Base-by-base conservation (phyloP, 2,329 filamentous ascomycete genomes). In the Nectriaceae sp. region DNA sequence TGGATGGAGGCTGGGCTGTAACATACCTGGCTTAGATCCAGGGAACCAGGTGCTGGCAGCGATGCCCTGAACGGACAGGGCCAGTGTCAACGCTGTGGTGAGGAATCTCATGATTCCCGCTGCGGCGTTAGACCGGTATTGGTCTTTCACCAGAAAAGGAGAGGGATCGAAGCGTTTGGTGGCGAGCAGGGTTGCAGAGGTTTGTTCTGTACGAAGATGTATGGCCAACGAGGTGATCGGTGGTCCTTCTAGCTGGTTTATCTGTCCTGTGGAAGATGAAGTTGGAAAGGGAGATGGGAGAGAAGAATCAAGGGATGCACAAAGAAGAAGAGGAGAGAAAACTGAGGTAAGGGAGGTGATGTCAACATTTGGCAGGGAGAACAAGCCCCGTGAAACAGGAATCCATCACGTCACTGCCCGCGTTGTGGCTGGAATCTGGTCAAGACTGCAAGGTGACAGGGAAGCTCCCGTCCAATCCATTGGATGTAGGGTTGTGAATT, bases 1-100 rank as follows among this genome's bases (percentile, higher is more conserved):
- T n/a, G n/a, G n/a, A n/a, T n/a, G n/a, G n/a, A n/a, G n/a, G n/a
- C n/a, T n/a, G n/a, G n/a, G n/a, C n/a, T n/a, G n/a, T n/a, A 16
- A 56, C 88, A 63, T 80, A 96, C 92, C 87, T 65, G 90, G 78
- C 72, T 90, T 94, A 67, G 82, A 61, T n/a, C 70, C 70, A 15
- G 70, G 83, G 67, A 96, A 91, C 91, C 91, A 97, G 70, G 75
- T 88, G 74, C 86, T 91, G 56, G 85, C 89, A 55, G 83, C 73
- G 40, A 83, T 84, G 54, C 79, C 80, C 65, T 89, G 83, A 35
- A 87, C 82, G 66, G 88, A 87, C 49, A 96, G 75, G 63, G 84
- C 83, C 65, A 89, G 77, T 64, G 89, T 76, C 59, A 93, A 73
- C 72, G 90, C 69, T 67, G 85, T 80, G 53, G 80, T 77, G 65